Base-by-base conservation (phyloP, 78 protist species). In the Dictyostelium capitatum region DNA sequence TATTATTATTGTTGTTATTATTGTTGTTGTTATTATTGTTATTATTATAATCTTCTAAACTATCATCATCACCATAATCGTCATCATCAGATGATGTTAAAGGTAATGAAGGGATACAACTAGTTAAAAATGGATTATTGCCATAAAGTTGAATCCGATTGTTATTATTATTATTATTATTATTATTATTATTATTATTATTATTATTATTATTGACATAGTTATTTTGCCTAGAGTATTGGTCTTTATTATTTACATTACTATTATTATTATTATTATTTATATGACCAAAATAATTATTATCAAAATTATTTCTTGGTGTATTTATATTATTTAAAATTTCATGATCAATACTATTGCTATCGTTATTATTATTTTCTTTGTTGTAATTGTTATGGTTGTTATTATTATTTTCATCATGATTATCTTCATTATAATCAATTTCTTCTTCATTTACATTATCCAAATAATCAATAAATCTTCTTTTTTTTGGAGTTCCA, bases 401-500 rank as follows among this genome's bases (percentile, higher is more conserved):
- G 19, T 54, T 54, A 51, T 51, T 51, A 51, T 51, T 51, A 51
- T 51, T 51, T 14, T 53, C 19, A 53, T 53, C 19, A 53, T 53
- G 12, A 53, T 53, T 53, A 15, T 62, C 72, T 28, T 62, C 72
- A 28, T 62, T 11, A 10, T 62, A n/a, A 28, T 62, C 72, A 62
- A 62, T 62, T 10, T 25, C 4, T 28, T 62, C 43, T 9, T 23
- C 43, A 28, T 62, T 25, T 25, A 8, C 72, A 25, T 62, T 37
- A 11, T 62, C 72, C 11, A 62, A 62, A 62, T 62, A 62, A 62
- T 62, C 72, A 2, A 25, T 62, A 20, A 62, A 62, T 11, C 72
- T 62, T 62, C 72, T 62, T 62, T 62, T 62, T 62, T 62, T 62
- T 0, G 72, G 72, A 28, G 72, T 62, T 15, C 72, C 72, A 7